These are phyloP conservation scores for Ceratocystiopsis minuta DNA, from an alignment of 2,329 filamentous ascomycete genomes.

Conservation along the genomic window DNA sequence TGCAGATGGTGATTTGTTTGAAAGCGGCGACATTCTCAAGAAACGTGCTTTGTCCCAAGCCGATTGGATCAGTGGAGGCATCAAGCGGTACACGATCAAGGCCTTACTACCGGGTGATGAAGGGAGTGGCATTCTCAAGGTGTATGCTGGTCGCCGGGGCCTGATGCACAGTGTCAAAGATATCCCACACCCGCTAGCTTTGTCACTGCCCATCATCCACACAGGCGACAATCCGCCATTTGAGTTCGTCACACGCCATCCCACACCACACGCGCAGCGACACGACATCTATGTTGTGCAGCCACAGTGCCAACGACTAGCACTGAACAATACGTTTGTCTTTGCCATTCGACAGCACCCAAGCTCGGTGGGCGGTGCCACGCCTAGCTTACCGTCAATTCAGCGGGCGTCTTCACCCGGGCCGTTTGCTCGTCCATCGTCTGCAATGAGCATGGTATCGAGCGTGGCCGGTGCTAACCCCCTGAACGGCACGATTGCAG, in stretches of 20 bases:
- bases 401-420: slow-evolving; percentile 36
- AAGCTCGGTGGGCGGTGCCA: slow-evolving; percentile 26
- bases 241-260: slow-evolving; percentile 82
- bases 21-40: slow-evolving; percentile 70
- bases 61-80: slow-evolving; percentile 60
- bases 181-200: slow-evolving; percentile 79
- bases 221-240: slow-evolving; percentile 85
- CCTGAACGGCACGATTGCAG: slow-evolving; percentile 23
- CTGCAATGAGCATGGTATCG: slow-evolving; percentile 47
- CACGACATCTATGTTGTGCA: slow-evolving; percentile 96
- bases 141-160: slow-evolving; percentile 87
- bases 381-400: slow-evolving; percentile 24
- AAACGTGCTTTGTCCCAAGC: slow-evolving; percentile 82
- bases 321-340: slow-evolving; percentile 93
- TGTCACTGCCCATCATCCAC: slow-evolving; percentile 79
- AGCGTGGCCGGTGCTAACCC: slow-evolving; percentile 37
- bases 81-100: slow-evolving; percentile 87
- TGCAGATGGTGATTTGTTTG: slow-evolving; percentile 78
- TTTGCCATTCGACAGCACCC: slow-evolving; percentile 92
- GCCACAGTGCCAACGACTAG: slow-evolving; percentile 75
- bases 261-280: slow-evolving; percentile 90
- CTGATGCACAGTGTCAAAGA: slow-evolving; percentile 96
- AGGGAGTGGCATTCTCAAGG: slow-evolving; percentile 68
- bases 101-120: slow-evolving; percentile 83
- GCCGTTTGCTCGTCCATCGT: slow-evolving; percentile 42